Percentiles rank a stretch among this genome's conserved stretches.
These are phyloP conservation scores for Phoma sp. DNA, from an alignment of 2,329 filamentous ascomycete genomes.

Conservation along the genomic window DNA sequence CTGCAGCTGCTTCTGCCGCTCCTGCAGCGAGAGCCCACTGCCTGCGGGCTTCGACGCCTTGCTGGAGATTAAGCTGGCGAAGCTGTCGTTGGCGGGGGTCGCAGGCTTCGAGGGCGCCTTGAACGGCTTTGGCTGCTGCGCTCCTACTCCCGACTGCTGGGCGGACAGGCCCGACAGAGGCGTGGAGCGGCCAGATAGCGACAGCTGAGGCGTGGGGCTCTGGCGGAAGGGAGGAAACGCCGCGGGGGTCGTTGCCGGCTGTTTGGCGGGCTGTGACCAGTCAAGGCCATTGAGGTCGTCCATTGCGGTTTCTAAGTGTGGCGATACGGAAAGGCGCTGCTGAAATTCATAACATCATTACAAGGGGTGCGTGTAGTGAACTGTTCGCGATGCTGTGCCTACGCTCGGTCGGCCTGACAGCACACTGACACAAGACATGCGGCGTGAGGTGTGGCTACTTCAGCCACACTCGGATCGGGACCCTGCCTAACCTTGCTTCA, in stretches of 20 bases:
- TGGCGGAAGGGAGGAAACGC: conserved; percentile 45
- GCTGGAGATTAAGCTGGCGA: conserved; percentile 75
- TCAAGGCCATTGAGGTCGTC: conserved; percentile 58
- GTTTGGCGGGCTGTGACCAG: conserved; percentile 49
- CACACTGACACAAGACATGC: conserved; percentile 7
- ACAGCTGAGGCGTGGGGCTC: conserved; percentile 48
- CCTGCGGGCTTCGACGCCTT: conserved; percentile 62
- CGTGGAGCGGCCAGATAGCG: conserved; percentile 49
- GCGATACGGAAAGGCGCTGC: conserved; percentile 11
- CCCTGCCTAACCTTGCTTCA: not conserved
- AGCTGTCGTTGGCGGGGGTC: conserved; percentile 68
- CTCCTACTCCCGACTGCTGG: conserved; percentile 50
- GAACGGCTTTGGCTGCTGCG: conserved; percentile 44
- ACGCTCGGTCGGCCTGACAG: conserved; percentile 3
- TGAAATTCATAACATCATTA: conserved; percentile 32
- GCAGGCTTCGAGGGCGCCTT: conserved; percentile 61
- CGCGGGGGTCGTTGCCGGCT: conserved; percentile 35
- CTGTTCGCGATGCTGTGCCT: conserved; percentile 4
- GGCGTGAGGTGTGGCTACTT: not conserved
- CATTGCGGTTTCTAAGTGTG: conserved; percentile 42
- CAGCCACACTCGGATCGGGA: conserved; percentile 6
- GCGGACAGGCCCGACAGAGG: conserved; percentile 45
- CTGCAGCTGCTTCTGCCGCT: conserved; percentile 71
- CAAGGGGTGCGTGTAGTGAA: conserved; percentile 7
- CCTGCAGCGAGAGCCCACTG: conserved; percentile 72